These are phyloP conservation scores for Penicillium hesseltinei DNA, from an alignment of 2,329 filamentous ascomycete species.

Conservation along the genomic window DNA sequence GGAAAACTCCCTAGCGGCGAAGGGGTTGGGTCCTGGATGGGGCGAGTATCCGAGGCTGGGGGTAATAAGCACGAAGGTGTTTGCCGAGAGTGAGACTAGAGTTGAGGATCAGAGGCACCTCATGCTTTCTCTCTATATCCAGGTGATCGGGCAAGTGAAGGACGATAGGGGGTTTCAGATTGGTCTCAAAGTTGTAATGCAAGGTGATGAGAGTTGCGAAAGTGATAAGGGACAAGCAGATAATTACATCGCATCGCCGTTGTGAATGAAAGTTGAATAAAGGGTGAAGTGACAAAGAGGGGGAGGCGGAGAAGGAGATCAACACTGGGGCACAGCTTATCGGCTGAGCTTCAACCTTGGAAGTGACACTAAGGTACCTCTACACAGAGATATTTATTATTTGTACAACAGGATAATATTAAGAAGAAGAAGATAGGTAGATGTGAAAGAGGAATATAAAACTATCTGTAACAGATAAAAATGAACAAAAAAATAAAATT, in stretches of 20 bases:
- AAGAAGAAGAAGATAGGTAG: neutral
- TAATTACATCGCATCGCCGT: constrained; percentile 35
- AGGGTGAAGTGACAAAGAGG: constrained; percentile 18
- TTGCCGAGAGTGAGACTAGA: too few species aligned
- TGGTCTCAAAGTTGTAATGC: neutral
- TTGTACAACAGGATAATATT: neutral
- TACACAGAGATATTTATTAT: neutral
- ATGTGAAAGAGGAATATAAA: neutral
- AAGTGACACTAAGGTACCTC: neutral
- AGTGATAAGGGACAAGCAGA: constrained; percentile 19
- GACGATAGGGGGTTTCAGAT: too few species aligned
- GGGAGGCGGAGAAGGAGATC: constrained; percentile 19
- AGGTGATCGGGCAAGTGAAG: too few species aligned
- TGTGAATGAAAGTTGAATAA: constrained; percentile 5
- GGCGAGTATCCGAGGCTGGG: too few species aligned
- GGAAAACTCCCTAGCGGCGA: constrained; percentile 8
- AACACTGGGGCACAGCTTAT: constrained; percentile 16
- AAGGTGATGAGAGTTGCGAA: constrained; percentile 1
- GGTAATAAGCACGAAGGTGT: too few species aligned
- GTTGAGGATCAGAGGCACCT: too few species aligned
- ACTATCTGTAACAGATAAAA: neutral
- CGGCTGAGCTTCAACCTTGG: constrained; percentile 8
- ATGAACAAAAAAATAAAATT: too few species aligned
- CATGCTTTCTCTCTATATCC: too few species aligned
- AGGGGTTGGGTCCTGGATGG: neutral